Conservation (phyloP, 805 yeast genomes). For the Candida lessepsii region DNA sequence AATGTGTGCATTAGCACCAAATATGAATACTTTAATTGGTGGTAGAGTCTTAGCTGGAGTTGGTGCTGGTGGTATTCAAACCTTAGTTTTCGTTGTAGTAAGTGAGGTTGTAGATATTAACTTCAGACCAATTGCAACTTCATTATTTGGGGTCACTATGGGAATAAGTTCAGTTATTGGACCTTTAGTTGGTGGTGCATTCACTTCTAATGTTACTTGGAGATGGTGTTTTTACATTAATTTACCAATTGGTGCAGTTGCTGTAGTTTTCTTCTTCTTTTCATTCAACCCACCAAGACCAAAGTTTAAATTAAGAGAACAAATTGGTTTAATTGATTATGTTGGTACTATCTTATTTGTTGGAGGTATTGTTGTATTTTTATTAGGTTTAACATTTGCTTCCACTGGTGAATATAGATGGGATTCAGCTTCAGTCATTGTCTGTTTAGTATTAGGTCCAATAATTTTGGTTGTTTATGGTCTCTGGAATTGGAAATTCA, state of each 20-base stretch:
- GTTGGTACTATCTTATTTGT: slow-evolving; percentile 43
- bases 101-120: slow-evolving; percentile 33
- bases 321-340: slow-evolving; percentile 45
- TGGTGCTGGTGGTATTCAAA: slow-evolving; percentile 38
- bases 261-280: slow-evolving; percentile 34
- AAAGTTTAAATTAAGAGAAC: slow-evolving; percentile 32
- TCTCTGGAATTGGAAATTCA: slow-evolving; percentile 40
- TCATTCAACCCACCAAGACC: slow-evolving; percentile 49
- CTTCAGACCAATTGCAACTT: slow-evolving; percentile 35
- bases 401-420: slow-evolving; percentile 45
- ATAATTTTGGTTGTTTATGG: slow-evolving; percentile 30
- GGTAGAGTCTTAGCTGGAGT: slow-evolving; percentile 39
- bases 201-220: slow-evolving; percentile 59
- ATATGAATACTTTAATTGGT: slow-evolving; percentile 40
- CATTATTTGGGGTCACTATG: slow-evolving; percentile 40
- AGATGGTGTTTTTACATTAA: slow-evolving; percentile 75
- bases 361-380: slow-evolving; percentile 41
- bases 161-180: slow-evolving; percentile 54
- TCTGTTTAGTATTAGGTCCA: slow-evolving; percentile 47
- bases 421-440: slow-evolving; percentile 52
- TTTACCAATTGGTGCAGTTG: slow-evolving; percentile 60
- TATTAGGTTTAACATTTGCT: slow-evolving; percentile 53
- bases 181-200: slow-evolving; percentile 65
- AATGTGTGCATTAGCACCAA: slow-evolving; percentile 35
- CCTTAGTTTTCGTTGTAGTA: slow-evolving; percentile 27